Evolutionary conservation across 1,284 basidiomycete genomes (phyloP).

Genomic region (Inonotus obliquus): DNA sequence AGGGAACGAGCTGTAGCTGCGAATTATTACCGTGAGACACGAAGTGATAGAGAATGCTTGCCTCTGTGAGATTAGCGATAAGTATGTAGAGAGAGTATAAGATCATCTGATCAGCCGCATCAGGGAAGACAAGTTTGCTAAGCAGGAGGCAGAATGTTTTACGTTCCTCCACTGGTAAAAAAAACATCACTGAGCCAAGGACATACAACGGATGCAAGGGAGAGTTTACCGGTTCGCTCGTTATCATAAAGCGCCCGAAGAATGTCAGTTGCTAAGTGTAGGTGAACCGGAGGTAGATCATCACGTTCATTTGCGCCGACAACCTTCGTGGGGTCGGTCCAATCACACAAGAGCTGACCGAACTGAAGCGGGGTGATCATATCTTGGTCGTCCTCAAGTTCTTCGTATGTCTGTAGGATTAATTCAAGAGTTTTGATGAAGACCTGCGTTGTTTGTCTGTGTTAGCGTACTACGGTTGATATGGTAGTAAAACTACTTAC

Average conservation of each 20-base stretch:
- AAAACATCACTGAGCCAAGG: not conserved
- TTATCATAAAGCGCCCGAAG: constrained; percentile 15
- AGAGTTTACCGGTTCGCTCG: constrained; percentile 4
- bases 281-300: constrained; percentile 4
- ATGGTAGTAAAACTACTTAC: not conserved
- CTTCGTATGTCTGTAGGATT: constrained; percentile 12
- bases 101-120: not conserved
- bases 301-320: not conserved
- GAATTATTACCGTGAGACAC: not conserved
- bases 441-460: not conserved
- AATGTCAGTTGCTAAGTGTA: constrained; percentile 17
- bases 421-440: constrained; percentile 10
- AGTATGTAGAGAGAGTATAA: constrained; percentile 18
- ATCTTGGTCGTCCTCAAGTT: constrained; percentile 18
- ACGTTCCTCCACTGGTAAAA: constrained; percentile 9
- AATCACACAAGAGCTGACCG: constrained; percentile 17
- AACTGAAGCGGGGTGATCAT: constrained; percentile 19
- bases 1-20: constrained; percentile 15
- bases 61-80: constrained; percentile 17
- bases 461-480: not conserved
- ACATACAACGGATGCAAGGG: not conserved
- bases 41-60: not conserved
- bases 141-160: constrained; percentile 82
- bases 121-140: constrained; percentile 63
- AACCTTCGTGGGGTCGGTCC: constrained; percentile 17